phyloP scores from a whole-genome alignment of 768 basidiomycete genomes.

The Termitomyces sp. region DNA sequence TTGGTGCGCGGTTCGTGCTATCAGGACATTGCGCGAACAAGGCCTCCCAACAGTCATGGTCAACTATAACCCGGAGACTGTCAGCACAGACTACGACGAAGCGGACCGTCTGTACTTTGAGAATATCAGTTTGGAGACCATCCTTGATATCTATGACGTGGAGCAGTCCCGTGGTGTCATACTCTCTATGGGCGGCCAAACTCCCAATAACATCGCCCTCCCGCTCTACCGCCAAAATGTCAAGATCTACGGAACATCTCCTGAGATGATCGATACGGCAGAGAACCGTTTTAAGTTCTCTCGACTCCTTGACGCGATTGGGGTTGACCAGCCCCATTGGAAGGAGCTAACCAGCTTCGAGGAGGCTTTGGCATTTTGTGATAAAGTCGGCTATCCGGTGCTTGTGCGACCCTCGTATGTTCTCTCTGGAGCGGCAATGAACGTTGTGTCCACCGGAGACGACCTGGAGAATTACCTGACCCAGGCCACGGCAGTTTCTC shows the following conservation, averaged over 20 bases:
- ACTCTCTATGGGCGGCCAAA: slow-evolving; percentile 97
- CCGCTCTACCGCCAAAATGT: slow-evolving; percentile 96
- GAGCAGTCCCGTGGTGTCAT: slow-evolving; percentile 90
- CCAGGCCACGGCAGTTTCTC: slow-evolving; percentile 93
- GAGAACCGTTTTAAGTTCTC: slow-evolving; percentile 99
- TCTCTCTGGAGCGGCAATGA: slow-evolving; percentile 99
- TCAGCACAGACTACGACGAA: slow-evolving; percentile 98
- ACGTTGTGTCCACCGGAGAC: slow-evolving; percentile 91
- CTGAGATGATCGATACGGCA: slow-evolving; percentile 99
- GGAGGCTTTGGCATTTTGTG: slow-evolving; percentile 86
- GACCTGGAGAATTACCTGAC: slow-evolving; percentile 90
- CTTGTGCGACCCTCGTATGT: slow-evolving; percentile 97
- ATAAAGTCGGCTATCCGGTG: slow-evolving; percentile 91
- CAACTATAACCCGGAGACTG: slow-evolving; percentile 99
- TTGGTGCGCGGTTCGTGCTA: slow-evolving; percentile 98
- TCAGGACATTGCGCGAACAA: slow-evolving; percentile 91
- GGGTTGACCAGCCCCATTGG: slow-evolving; percentile 97
- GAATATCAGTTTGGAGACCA: slow-evolving; percentile 94
- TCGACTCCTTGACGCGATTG: slow-evolving; percentile 93
- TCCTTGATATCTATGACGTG: slow-evolving; percentile 93
- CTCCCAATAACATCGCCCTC: slow-evolving; percentile 97
- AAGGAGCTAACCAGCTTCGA: slow-evolving; percentile 92
- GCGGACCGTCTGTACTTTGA: slow-evolving; percentile 98
- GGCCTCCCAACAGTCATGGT: slow-evolving; percentile 97
- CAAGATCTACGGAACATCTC: slow-evolving; percentile 97